Evolutionary conservation across 768 basidiomycete species (phyloP), one percentile per base, ranked within the genome.

Genomic region (Coprinopsis cinerea): DNA sequence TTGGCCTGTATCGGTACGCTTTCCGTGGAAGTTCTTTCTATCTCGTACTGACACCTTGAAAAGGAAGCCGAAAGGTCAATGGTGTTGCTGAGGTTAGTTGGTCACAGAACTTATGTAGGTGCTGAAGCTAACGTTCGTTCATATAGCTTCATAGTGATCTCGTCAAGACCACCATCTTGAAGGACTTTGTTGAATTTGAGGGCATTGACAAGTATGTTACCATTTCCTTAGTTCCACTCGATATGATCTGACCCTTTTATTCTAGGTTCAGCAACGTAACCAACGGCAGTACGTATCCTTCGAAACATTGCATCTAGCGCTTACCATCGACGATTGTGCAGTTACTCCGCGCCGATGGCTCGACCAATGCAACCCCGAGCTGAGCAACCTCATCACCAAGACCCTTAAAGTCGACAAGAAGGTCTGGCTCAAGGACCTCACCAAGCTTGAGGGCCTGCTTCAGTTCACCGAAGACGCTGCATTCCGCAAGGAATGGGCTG

Each of bases 341-440:
- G 85, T 96, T 55, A 96, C 92, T 18, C 92, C 90, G 43, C 88
- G 95, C 55, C 81, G 95, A 55, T 96, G 90, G 91, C 81, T 94
- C 44, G 86, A 92, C 57, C 87, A 88, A 81, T 94, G 92, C 75
- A 99, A 99, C 71, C 92, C 92, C 7, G 74, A 79, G 40, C 78
- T 98, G 36, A 88, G 88, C 55, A 72, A 75, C 7, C 85, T 99
- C 47, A 93, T 97, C 65, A 85, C 90, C 15, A 71, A 82, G 53
- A 84, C 90, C 0, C 81, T 98, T 54, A 78, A 82, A 57, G 56
- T 88, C 32, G 79, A 85, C 18, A 89, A 83, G 64, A 73, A 69
- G 13, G 79, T 76, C 4, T 99, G 94, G 92, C 71, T 97, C 48
- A 92, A 88, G 65, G 83, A 95, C 57, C 73, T 94, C 45, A 70